phyloP scores from a whole-genome alignment of 2,329 filamentous ascomycete genomes.

The Talaromyces albobiverticillius region DNA sequence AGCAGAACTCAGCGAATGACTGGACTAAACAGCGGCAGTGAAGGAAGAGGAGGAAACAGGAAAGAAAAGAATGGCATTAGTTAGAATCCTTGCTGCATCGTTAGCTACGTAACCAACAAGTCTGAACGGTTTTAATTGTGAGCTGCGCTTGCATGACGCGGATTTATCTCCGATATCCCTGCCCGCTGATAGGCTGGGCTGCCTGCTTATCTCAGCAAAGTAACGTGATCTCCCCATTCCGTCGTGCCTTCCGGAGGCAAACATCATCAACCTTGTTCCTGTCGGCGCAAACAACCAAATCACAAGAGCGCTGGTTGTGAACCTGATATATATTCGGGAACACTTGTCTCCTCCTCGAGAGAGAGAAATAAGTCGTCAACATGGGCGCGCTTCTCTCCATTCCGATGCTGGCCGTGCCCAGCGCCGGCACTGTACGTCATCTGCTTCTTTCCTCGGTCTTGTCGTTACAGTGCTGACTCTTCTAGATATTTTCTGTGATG shows the following conservation, averaged over 20 bases:
- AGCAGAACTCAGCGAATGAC: slow-evolving; percentile 5
- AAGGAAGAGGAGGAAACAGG: not conserved
- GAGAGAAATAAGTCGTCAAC: slow-evolving; percentile 18
- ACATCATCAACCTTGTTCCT: not conserved
- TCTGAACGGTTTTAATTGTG: not conserved
- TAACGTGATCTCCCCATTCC: not conserved
- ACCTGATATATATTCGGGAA: not conserved
- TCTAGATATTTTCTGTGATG: slow-evolving; percentile 69
- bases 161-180: slow-evolving; percentile 10
- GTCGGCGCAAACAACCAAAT: not conserved
- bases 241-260: not conserved
- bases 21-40: not conserved
- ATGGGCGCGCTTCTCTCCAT: slow-evolving; percentile 94
- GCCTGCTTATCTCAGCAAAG: slow-evolving; percentile 5
- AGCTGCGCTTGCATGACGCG: not conserved
- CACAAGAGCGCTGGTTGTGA: not conserved
- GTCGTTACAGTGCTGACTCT: slow-evolving; percentile 14
- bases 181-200: slow-evolving; percentile 1
- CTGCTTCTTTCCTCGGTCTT: not conserved
- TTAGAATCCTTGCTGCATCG: no score
- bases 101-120: not conserved
- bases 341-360: not conserved
- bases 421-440: slow-evolving; percentile 73
- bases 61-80: not conserved
- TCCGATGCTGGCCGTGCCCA: slow-evolving; percentile 83